Base-by-base conservation (phyloP, 306 rosid species). In the Medicago ruthenica region DNA sequence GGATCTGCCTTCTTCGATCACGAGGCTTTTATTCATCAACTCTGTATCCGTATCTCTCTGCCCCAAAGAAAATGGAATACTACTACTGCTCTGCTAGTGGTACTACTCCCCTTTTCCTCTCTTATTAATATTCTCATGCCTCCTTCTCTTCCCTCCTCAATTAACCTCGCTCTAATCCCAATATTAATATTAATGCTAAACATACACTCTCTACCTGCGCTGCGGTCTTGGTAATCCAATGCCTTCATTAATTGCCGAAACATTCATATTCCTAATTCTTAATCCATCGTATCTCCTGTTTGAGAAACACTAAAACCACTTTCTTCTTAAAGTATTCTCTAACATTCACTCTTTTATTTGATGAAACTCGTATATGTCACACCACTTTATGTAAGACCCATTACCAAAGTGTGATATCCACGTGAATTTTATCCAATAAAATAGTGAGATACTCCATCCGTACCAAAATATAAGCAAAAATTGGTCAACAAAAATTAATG, bases 1-100 rank as follows among this genome's bases (percentile, higher is more conserved):
- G 67, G 67, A 61, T 61, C 61, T 55, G 65, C 40, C 36, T 59
- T 59, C 65, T 59, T 13, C 65, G 65, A 59, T 59, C 65, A 59
- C 65, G 65, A 59, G 65, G 65, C 39, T 59, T 59, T 59, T 31
- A 61, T 51, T 51, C 58, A 51, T 50, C 2, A 45, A 45, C 16
- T 45, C 16, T 45, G 51, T 55, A 55, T 55, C 7, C 31, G 61
- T 55, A 55, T 59, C 65, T 59, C 65, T 59, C 65, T 59, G 65
- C 39, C 39, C 39, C 65, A 59, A 59, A 16, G 34, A 20, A 20
- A 53, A 53, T 53, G 60, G 24, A 53, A 53, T 53, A 53, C 60
- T 53, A 53, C 6, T 27, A 27, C 31, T 27, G 2, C 27, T 53
- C 27, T 53, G 13, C 2, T 53, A 17, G 22, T 51, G 2, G 4